Base-by-base conservation (phyloP, 2,329 filamentous ascomycete species). In the Rugonectria rugulosa region DNA sequence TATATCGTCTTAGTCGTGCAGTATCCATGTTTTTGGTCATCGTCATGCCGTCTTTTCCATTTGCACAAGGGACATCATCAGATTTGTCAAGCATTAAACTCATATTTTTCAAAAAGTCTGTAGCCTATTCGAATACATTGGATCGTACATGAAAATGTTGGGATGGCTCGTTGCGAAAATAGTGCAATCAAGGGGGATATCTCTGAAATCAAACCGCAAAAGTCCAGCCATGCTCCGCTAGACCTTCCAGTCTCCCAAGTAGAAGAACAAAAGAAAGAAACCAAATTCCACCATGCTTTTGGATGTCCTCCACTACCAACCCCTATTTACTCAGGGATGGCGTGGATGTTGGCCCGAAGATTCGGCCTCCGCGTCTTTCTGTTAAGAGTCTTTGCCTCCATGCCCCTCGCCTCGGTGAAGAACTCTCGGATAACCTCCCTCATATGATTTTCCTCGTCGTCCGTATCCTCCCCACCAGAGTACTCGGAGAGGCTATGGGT, bases 311-410 rank as follows among this genome's bases (percentile, higher is more conserved):
- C 41, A 27, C 31, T 15, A 59, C 56, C 54, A 7, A 15, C 17
- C 34, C 36, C 38, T 19, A 62, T 56, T 44, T 61, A 53, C 43
- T 70, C 69, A n/a, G 66, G 66, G 26, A 77, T 60, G 50, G 74
- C 66, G 46, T 68, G 69, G 46, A 77, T 77, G 19, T 70, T 71
- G 34, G 68, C 70, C 61, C 72, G 72, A 41, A 79, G 57, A 20
- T 71, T 68, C 27, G 71, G 69, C 19, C 73, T 66, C 55, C 72
- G 65, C 58, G 67, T 70, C 46, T 78, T 74, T 14, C 67, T 65
- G 34, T 64, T 68, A 31, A 41, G 29, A 6, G 37, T 23, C 17
- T 32, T 24, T 21, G 46, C 10, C 31, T 40, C 36, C 20, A 36
- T 36, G 19, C 34, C 27, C 32, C 19, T 50, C 20, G 15, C 19